Percentiles rank a stretch among this genome's conserved stretches.
Evolutionary conservation across 2,329 filamentous ascomycete genomes (phyloP).

Genomic region (Calonectria pseudoturangicola): DNA sequence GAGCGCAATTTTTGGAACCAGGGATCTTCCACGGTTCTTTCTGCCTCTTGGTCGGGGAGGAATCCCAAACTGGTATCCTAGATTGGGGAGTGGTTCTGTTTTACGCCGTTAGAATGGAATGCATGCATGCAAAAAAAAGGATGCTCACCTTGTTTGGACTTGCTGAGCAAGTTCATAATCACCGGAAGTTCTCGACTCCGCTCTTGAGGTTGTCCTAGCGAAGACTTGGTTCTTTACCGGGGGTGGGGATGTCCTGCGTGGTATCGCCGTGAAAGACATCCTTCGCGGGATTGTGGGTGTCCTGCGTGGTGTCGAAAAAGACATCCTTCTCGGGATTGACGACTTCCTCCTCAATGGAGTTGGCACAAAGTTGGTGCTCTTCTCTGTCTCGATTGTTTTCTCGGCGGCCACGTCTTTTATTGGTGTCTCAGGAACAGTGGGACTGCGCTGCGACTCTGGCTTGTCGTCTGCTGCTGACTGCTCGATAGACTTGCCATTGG

Average conservation of each 20-base stretch:
- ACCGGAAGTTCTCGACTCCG: not conserved
- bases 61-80: not conserved
- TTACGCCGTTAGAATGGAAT: not conserved
- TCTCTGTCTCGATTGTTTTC: not conserved
- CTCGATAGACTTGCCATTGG: not conserved
- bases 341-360: slow-evolving; percentile 13
- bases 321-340: not conserved
- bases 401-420: not conserved
- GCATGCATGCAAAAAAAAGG: not conserved
- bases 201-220: not conserved
- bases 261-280: not conserved
- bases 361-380: not conserved
- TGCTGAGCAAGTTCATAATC: not conserved
- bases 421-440: not conserved
- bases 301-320: too few relatives aligned
- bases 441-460: not conserved
- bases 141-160: slow-evolving; percentile 1
- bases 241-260: not conserved
- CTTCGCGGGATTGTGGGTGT: not conserved
- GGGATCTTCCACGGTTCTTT: slow-evolving; percentile 19
- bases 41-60: not conserved
- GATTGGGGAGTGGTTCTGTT: not conserved
- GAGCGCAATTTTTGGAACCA: not conserved
- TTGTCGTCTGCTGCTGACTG: not conserved
- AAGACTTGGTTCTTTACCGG: not conserved